These are phyloP conservation scores for Pythium chondricola DNA, from an alignment of 352 stramenopile species.

Conservation along the genomic window DNA sequence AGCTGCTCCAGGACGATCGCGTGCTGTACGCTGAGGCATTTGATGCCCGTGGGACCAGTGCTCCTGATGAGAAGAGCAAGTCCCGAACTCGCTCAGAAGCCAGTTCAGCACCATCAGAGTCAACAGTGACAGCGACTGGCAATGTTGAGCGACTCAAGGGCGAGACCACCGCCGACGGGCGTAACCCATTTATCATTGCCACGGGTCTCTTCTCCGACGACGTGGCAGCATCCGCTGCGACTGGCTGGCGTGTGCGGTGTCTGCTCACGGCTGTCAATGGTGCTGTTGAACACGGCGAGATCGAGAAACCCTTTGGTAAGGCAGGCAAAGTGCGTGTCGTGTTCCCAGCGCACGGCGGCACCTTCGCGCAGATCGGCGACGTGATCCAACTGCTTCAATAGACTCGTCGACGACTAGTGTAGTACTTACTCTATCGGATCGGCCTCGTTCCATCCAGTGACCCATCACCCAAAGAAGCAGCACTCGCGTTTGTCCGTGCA, in stretches of 20 bases:
- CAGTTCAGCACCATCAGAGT: neutral
- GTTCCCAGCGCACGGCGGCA: slow-evolving; percentile 40
- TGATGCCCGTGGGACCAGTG: neutral
- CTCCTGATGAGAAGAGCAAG: neutral
- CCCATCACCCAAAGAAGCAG: slow-evolving; percentile 48
- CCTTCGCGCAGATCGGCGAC: slow-evolving; percentile 36
- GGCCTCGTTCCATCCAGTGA: no score
- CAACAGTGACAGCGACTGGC: neutral
- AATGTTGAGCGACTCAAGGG: slow-evolving; percentile 62
- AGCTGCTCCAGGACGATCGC: slow-evolving; percentile 33
- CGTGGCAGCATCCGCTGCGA: slow-evolving; percentile 27
- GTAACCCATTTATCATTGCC: slow-evolving; percentile 64
- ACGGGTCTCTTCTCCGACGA: slow-evolving; percentile 46
- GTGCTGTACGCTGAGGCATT: slow-evolving; percentile 49
- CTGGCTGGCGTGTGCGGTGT: slow-evolving; percentile 22
- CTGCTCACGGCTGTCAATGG: slow-evolving; percentile 1
- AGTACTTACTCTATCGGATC: neutral
- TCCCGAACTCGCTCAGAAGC: neutral
- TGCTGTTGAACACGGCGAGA: slow-evolving; percentile 28
- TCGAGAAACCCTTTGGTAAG: slow-evolving; percentile 75
- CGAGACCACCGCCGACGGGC: slow-evolving; percentile 48
- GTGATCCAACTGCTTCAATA: slow-evolving; percentile 21
- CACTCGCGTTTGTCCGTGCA: slow-evolving; percentile 27
- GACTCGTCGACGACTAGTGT: neutral
- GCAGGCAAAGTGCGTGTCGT: slow-evolving; percentile 63